phyloP scores from a whole-genome alignment of 495 filamentous ascomycete species.

The Cairneyella variabilis region DNA sequence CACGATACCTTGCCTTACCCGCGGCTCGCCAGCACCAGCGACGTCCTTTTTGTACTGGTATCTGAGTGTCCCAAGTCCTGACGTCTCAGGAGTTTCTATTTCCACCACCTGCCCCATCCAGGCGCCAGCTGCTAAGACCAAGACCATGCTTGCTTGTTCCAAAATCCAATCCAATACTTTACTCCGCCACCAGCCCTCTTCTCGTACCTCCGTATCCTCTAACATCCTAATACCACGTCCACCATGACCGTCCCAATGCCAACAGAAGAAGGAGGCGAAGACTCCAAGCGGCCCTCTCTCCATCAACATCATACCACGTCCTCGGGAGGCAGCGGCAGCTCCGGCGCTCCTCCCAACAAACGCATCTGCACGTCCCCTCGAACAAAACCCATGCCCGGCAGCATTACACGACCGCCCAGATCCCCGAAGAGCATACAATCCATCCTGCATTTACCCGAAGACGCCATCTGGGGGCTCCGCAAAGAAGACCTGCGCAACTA shows the following conservation, averaged over 20 bases:
- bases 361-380: conserved; percentile 10
- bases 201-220: no score
- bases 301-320: no score
- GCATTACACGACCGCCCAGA: not conserved
- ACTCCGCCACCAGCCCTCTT: no score
- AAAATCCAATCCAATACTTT: not conserved
- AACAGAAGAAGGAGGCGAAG: no score
- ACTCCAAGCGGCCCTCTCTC: no score
- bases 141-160: not conserved
- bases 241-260: no score
- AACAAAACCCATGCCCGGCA: not conserved
- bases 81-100: conserved; percentile 2
- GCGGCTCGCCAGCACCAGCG: not conserved
- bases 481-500: conserved; percentile 16
- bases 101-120: not conserved
- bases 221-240: no score
- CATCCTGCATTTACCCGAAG: conserved; percentile 14
- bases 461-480: conserved; percentile 12
- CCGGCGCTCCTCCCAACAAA: conserved; percentile 2
- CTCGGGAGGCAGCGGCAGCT: no score
- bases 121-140: not conserved
- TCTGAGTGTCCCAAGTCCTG: no score
- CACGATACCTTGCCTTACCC: no score
- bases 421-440: conserved; percentile 1
- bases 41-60: not conserved